phyloP scores from a whole-genome alignment of 306 rosid species.

The Malus sieversii region DNA sequence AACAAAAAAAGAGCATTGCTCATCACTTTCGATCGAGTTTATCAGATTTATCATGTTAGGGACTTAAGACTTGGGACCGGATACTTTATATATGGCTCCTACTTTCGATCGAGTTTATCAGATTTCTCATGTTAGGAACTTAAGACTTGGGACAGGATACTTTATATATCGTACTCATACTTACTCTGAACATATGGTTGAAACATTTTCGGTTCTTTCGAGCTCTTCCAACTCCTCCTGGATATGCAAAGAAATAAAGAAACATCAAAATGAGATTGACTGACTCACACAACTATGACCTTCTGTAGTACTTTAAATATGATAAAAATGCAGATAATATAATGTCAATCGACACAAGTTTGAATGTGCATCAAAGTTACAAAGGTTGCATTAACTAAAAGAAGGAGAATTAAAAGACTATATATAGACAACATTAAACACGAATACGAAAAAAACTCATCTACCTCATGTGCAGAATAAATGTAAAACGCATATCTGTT shows the following conservation, averaged over 20 bases:
- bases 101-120: neutral
- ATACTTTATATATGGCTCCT: neutral
- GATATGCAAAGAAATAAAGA: slow-evolving; percentile 1
- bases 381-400: neutral
- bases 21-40: neutral
- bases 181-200: slow-evolving; percentile 62
- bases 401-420: neutral
- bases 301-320: neutral
- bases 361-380: neutral
- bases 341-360: neutral
- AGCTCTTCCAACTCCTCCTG: slow-evolving; percentile 79
- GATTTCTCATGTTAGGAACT: neutral
- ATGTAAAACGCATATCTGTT: neutral
- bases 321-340: neutral
- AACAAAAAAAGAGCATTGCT: slow-evolving; percentile 12
- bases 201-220: slow-evolving; percentile 52
- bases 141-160: neutral
- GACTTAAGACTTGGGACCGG: no score
- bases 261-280: slow-evolving; percentile 1
- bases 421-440: neutral
- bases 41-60: neutral
- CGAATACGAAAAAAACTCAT: neutral
- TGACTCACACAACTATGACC: neutral
- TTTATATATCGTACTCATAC: slow-evolving; percentile 11
- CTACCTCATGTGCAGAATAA: neutral